Base-by-base conservation (phyloP, 164 flowering plant genomes). In the Chloranthus sessilifolius region DNA sequence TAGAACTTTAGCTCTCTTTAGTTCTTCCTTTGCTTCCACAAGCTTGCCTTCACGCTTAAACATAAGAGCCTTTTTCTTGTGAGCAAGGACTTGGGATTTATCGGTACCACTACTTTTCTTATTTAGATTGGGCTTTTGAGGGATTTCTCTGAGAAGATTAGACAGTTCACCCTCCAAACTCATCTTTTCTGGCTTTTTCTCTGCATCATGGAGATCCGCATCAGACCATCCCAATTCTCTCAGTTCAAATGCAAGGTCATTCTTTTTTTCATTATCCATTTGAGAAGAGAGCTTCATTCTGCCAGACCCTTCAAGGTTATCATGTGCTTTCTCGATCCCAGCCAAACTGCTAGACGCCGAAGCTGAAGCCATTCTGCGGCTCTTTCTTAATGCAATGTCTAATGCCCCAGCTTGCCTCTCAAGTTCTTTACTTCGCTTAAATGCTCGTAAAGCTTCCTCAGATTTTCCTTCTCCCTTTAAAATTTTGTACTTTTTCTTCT, bases 171-270 rank as follows among this genome's bases (percentile, higher is more conserved):
- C 84, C 65, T 88, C 99, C 63, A 86, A 58, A 65, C 73, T 80
- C 52, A 70, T 27, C 22, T 46, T 72, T 17, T 44, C 69, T 15
- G 81, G 62, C 60, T 74, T 82, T 55, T 70, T 78, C 53, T 70
- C 85, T 31, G 70, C 72, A 52, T 68, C 75, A 39, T 53, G 82
- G 23, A 88, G 61, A 68, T 85, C 96, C 52, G 55, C 57, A 40
- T 88, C 96, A 34, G 95, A 79, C 96, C 96, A 92, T 55, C 98
- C 98, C 36, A 92, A 59, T 56, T 81, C 88, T 77, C 59, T 80
- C 51, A 92, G 89, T 58, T 84, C 94, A 49, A 77, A 40, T 15
- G 70, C 50, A 63, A 92, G 78, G 57, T 86, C 95, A 74, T 79
- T 81, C 57, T 79, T 83, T 20, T 56, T 76, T 53, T 53, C 60